Base-by-base conservation (phyloP, 2,329 filamentous ascomycete species). In the Chaetothyriales sp. region DNA sequence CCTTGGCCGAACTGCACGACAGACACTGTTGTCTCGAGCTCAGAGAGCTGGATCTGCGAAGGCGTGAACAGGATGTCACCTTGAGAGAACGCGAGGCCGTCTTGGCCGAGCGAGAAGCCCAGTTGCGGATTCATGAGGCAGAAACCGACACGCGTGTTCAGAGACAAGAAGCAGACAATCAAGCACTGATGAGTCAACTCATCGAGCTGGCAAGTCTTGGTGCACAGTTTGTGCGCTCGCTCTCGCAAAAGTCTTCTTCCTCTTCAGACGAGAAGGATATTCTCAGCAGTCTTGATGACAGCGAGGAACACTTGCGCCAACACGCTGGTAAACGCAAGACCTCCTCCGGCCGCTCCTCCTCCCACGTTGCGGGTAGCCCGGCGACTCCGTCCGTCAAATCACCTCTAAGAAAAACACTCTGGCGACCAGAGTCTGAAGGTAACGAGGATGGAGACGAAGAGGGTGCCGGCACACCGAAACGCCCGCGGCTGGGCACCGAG, bases 401-500 rank as follows among this genome's bases (percentile, higher is more conserved):
- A 12, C 15, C 32, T 10, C 32, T 15, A 9, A 18, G 8, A 12
- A 47, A 9, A 32, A 2, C 45, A 25, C 12, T 26, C 18, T 42
- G 51, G 19, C 52, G 47, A 19, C 47, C 53, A 36, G 43, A 53
- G 18, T 39, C 50, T 15, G 57, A 60, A 9, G 53, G 54, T 2
- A 53, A 55, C 15, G 53, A 57, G 12, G 55, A 60, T 22, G 53
- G 54, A n/a, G 55, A 59, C 22, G 54, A 50, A 8, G 44, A 42
- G 25, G 55, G 53, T 22, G 12, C 43, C 26, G 53, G 56, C 9
- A 50, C 56, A 15, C 53, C 58, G 9, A 60, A 60, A 47, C 54
- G 56, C 48, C 51, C 53, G 28, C 59, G 56, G 43, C 55, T 52
- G 19, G 57, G 54, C 12, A 28, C 49, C 18, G 50, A 53, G 3